phyloP scores from a whole-genome alignment of 2,329 filamentous ascomycete genomes.

The Pseudogymnoascus sp. region DNA sequence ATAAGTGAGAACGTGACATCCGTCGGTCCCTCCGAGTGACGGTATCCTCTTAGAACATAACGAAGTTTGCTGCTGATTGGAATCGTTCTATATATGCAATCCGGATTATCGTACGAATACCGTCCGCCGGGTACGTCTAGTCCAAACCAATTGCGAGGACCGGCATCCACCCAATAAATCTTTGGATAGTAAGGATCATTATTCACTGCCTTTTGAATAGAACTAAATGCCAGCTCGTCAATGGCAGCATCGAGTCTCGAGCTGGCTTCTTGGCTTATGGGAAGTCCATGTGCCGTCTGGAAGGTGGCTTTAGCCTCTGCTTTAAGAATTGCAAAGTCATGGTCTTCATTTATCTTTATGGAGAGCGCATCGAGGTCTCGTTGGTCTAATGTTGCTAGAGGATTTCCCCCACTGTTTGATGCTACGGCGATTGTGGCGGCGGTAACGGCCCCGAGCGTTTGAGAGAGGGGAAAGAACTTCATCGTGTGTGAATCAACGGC shows the following conservation, averaged over 20 bases:
- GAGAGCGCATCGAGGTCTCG: neutral
- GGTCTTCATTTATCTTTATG: neutral
- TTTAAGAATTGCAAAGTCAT: neutral
- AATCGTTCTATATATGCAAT: conserved; percentile 3
- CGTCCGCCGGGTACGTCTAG: neutral
- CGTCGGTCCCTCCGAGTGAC: neutral
- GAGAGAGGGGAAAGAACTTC: neutral
- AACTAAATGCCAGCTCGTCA: neutral
- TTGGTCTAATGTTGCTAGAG: neutral
- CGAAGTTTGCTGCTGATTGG: neutral
- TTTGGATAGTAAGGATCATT: neutral
- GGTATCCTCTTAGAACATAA: neutral
- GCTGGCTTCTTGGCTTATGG: neutral
- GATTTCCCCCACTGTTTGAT: neutral
- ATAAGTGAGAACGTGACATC: conserved; percentile 3
- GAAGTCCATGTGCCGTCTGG: neutral
- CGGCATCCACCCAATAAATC: neutral
- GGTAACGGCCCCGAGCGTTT: neutral
- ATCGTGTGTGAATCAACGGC: neutral
- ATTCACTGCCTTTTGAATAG: neutral
- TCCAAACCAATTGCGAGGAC: neutral
- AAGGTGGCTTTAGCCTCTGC: neutral
- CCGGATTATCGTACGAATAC: neutral
- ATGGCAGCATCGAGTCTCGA: neutral
- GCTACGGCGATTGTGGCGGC: neutral